phyloP scores from a whole-genome alignment of 306 rosid genomes.

The Medicago lupulina region DNA sequence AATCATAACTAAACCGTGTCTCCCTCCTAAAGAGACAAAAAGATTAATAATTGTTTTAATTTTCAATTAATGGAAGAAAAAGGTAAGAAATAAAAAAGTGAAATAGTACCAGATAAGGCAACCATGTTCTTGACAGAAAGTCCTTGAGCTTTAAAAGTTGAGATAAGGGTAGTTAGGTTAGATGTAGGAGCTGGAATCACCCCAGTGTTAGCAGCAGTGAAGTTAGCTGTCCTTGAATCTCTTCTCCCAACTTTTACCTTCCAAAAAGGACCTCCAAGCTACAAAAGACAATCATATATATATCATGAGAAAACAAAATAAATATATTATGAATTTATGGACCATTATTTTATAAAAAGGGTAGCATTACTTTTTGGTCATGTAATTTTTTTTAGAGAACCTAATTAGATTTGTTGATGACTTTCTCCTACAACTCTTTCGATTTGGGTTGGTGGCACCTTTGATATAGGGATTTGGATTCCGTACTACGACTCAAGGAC shows the following conservation, averaged over 20 bases:
- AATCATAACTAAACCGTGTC: not conserved
- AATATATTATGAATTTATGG: not conserved
- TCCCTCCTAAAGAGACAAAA: slow-evolving; percentile 25
- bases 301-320: not conserved
- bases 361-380: not conserved
- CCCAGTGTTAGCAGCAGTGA: slow-evolving; percentile 62
- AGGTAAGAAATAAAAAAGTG: not conserved
- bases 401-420: too few species aligned
- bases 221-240: slow-evolving; percentile 74
- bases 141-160: slow-evolving; percentile 52
- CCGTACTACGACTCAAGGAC: too few species aligned
- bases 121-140: slow-evolving; percentile 75
- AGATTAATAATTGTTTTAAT: not conserved
- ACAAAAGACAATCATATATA: not conserved
- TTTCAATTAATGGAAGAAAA: not conserved
- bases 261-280: slow-evolving; percentile 94
- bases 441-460: too few species aligned
- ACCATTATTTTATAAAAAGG: too few species aligned
- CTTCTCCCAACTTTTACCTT: slow-evolving; percentile 82
- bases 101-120: slow-evolving; percentile 79
- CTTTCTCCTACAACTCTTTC: too few species aligned
- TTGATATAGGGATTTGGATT: too few species aligned
- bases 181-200: slow-evolving; percentile 67
- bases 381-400: too few species aligned
- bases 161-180: slow-evolving; percentile 52